Percentiles rank a stretch among this genome's conserved stretches.
These are phyloP conservation scores for Grosmannia serpens DNA, from an alignment of 2,329 filamentous ascomycete species.

Conservation along the genomic window DNA sequence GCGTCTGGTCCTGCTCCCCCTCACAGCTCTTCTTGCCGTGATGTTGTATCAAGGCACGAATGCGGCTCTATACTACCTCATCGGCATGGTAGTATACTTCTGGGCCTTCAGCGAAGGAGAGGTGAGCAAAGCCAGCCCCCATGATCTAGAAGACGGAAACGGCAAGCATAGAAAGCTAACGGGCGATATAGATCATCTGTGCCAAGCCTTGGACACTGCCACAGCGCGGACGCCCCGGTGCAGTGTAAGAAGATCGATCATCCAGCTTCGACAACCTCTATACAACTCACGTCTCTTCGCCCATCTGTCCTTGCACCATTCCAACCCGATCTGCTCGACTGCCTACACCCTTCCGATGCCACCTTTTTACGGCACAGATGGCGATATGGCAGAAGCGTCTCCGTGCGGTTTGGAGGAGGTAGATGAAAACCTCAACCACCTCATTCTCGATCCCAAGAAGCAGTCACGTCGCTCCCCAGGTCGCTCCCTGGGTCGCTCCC, in stretches of 20 bases:
- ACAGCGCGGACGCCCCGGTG: conserved; percentile 30
- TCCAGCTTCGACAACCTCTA: background rate
- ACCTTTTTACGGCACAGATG: background rate
- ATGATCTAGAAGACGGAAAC: background rate
- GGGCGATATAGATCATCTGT: conserved; percentile 46
- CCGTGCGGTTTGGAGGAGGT: background rate
- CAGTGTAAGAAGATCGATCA: conserved; percentile 3
- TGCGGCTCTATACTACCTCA: conserved; percentile 79
- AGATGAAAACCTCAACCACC: background rate
- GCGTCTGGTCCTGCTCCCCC: conserved; percentile 69
- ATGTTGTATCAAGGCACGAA: conserved; percentile 91
- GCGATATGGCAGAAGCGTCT: background rate
- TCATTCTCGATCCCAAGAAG: background rate
- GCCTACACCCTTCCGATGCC: background rate
- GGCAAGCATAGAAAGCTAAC: conserved; percentile 4
- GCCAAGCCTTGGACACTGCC: conserved; percentile 60
- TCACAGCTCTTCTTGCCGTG: conserved; percentile 61
- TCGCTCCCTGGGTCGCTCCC: background rate
- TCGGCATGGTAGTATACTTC: conserved; percentile 81
- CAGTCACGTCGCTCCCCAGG: background rate
- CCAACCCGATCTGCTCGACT: background rate
- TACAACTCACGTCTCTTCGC: background rate
- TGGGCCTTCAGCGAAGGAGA: conserved; percentile 97
- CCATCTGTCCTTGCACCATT: background rate
- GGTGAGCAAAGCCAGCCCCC: conserved; percentile 41